Evolutionary conservation across 257 asterid genomes (phyloP), one percentile per base, ranked within the genome.

Genomic region (Coffea eugenioides): DNA sequence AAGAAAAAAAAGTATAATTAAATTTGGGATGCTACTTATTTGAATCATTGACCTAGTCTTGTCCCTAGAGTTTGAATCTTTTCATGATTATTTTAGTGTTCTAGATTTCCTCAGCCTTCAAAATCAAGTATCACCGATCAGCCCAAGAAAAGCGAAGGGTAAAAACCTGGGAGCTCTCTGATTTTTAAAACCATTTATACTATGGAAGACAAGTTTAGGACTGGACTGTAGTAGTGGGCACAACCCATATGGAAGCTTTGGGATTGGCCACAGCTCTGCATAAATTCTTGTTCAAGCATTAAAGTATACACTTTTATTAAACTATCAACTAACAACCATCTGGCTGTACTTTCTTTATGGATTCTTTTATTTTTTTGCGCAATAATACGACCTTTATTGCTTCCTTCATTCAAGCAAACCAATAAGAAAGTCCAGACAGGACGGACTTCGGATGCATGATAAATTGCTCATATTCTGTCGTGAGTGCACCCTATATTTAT

Each of bases 221-320:
- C 57, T 65, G 52, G 71, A 80, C 75, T 36, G 56, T 77, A 54
- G 69, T 4, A 79, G 75, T 76, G 76, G 75, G 57, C 87, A 82
- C 10, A 77, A 75, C 66, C 84, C 90, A 90, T 80, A 85, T 88
- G 87, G 80, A 73, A 48, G 80, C 39, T 65, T 76, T 51, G 23
- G 82, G 68, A 86, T 80, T 85, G 90, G 88, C 70, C 83, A 76
- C 48, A 70, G 70, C 64, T 57, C 83, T 80, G 83, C 61, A 51
- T 66, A 66, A 74, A 14, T 49, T 66, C 36, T 66, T 61, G 15
- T 49, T 39, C 11, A 51, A 36, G 21, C 48, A 78, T 69, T 69
- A 78, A 78, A 36, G 67, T 78, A 78, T 43, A 73, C 41, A 23
- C 49, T 39, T 27, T 27, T 71, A 41, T 57, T 18, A 15, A 36